These are phyloP conservation scores for Vitis labrusca DNA, from an alignment of 164 flowering plant genomes.

Conservation along the genomic window DNA sequence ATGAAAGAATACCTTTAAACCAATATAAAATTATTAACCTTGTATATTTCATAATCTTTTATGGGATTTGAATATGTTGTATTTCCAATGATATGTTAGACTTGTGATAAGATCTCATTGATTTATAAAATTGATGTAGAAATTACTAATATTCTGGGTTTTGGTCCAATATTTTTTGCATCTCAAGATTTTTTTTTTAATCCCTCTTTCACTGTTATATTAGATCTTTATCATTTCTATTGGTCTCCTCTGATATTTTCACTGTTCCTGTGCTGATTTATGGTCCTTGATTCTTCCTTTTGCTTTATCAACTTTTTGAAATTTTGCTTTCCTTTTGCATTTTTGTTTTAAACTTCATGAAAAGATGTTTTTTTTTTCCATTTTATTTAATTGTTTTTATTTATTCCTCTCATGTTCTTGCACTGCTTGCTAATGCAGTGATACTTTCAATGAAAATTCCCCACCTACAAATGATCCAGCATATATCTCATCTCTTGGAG, in stretches of 20 bases:
- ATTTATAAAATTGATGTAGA: too few relatives aligned
- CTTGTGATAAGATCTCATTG: too few relatives aligned
- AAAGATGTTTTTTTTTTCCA: neutral
- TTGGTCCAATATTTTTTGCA: too few relatives aligned
- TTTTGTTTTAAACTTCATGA: neutral
- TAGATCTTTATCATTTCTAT: neutral
- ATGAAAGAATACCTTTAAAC: too few relatives aligned
- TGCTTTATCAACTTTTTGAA: neutral
- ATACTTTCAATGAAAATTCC: constrained; percentile 92
- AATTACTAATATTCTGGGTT: too few relatives aligned
- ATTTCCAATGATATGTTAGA: too few relatives aligned
- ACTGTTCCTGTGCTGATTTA: neutral
- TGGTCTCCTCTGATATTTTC: neutral
- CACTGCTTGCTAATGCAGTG: constrained; percentile 46
- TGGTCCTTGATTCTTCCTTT: too few relatives aligned
- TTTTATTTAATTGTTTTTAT: neutral
- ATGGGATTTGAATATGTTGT: too few relatives aligned
- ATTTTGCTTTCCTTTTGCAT: neutral
- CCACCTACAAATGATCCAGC: constrained; percentile 87
- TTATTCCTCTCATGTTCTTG: neutral
- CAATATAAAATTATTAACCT: too few relatives aligned
- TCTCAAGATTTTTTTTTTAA: too few relatives aligned
- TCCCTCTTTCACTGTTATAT: too few relatives aligned
- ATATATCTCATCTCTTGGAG: constrained; percentile 87
- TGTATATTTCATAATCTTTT: too few relatives aligned